Base-by-base conservation (phyloP, 305 asterid species). In the Andrographis paniculata region DNA sequence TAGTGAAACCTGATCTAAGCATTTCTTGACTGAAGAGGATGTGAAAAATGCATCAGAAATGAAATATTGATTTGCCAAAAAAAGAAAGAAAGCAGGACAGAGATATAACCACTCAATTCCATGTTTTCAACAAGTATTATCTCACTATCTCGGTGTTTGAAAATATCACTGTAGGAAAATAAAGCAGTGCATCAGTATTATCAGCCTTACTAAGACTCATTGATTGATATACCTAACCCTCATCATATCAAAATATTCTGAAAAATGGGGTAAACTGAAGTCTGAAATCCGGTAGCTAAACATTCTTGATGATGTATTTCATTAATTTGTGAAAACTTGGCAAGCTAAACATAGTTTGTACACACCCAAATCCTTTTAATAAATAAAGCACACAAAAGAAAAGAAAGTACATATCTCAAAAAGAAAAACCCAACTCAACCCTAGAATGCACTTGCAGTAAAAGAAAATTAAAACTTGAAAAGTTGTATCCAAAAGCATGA, bases 1-100 rank as follows among this genome's bases (percentile, higher is more conserved):
- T 79, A 64, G 63, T 65, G 69, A 89, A 82, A 65, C 75, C 75
- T 59, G 94, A 73, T 63, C 92, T 78, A 57, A 77, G 78, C 76
- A 80, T 78, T 59, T 91, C 98, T 63, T 69, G 95, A 75, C 95
- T 89, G 86, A 54, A 73, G 52, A 33, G 21, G 48, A 43, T 48
- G 50, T 40, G 44, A 21, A 56, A 23, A 52, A 37, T 22, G 43
- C 40, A 52, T 69, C 37, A 70, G 62, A 63, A 59, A 63, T 41
- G 56, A 56, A 23, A n/a, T 11, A n/a, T 12, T 33, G 53, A 27
- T 40, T 17, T 36, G 19, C 36, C n/a, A 18, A 20, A 2, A 52
- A 53, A 60, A 47, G 61, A 27, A 42, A 39, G 42, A 35, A 38
- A 55, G 46, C 42, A 48, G 54, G 20, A 24, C 17, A 37, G 12